phyloP scores from a whole-genome alignment of 1,284 basidiomycete genomes.

The Pholiota adiposa region DNA sequence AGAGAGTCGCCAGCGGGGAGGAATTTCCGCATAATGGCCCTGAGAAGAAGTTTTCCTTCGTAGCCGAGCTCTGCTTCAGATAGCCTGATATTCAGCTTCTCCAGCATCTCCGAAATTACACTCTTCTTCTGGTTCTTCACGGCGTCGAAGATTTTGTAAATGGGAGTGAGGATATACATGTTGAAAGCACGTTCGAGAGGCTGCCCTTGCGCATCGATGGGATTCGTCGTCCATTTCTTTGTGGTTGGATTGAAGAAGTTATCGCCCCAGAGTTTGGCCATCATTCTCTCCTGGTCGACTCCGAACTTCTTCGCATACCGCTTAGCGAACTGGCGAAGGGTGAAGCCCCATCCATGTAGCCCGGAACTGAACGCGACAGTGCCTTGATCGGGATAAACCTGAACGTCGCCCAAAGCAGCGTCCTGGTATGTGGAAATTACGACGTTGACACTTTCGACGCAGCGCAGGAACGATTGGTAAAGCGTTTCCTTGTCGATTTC shows the following conservation, averaged over 20 bases:
- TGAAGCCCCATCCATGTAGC: slow-evolving; percentile 99
- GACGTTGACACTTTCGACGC: slow-evolving; percentile 98
- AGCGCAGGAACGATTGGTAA: slow-evolving; percentile 97
- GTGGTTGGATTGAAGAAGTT: slow-evolving; percentile 99
- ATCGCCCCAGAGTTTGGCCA: slow-evolving; percentile 98
- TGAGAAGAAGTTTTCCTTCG: slow-evolving; percentile 97
- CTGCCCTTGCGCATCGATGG: slow-evolving; percentile 83
- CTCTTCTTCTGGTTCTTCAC: slow-evolving; percentile 99
- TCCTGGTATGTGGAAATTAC: slow-evolving; percentile 99
- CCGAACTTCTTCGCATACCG: slow-evolving; percentile 99
- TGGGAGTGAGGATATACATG: slow-evolving; percentile 97
- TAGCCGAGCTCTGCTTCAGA: slow-evolving; percentile 90
- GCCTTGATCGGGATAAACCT: slow-evolving; percentile 98
- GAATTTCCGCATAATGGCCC: slow-evolving; percentile 99
- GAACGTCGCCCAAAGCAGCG: slow-evolving; percentile 93
- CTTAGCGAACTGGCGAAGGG: slow-evolving; percentile 94
- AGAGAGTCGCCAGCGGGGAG: slow-evolving; percentile 98
- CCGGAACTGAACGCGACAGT: slow-evolving; percentile 99
- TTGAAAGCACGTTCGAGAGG: slow-evolving; percentile 93
- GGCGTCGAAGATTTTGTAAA: slow-evolving; percentile 98
- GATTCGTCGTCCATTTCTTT: slow-evolving; percentile 94
- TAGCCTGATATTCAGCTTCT: slow-evolving; percentile 97
- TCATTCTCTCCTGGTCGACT: slow-evolving; percentile 99
- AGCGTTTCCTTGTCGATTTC: slow-evolving; percentile 98
- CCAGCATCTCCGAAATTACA: slow-evolving; percentile 81